Conservation (phyloP, 768 basidiomycete genomes). For the Amanita rubescens region DNA sequence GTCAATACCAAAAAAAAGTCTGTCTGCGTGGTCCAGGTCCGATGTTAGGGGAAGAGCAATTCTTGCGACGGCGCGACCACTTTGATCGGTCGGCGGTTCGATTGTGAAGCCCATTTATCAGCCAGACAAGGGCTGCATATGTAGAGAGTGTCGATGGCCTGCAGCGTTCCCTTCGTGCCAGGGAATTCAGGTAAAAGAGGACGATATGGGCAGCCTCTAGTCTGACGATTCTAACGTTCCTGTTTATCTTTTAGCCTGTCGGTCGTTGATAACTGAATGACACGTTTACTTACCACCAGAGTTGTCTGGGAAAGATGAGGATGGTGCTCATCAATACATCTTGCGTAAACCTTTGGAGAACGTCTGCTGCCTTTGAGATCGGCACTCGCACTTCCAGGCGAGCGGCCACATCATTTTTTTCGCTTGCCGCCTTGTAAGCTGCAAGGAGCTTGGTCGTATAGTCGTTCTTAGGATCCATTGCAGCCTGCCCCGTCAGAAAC, state of each 20-base stretch:
- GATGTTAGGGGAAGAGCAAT: not conserved
- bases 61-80: not conserved
- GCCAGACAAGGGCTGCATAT: not conserved
- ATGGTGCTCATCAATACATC: not conserved
- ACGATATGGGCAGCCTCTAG: not conserved
- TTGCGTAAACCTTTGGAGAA: not conserved
- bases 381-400: constrained; percentile 1
- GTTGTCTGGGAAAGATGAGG: not conserved
- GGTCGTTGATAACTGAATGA: not conserved
- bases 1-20: not conserved
- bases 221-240: not conserved
- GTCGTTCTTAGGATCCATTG: not conserved
- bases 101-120: constrained; percentile 1
- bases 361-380: not conserved
- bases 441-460: not conserved
- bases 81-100: not conserved
- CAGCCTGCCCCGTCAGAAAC: not conserved
- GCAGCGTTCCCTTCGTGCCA: not conserved
- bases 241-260: not conserved
- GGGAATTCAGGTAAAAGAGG: not conserved
- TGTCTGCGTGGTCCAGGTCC: not conserved
- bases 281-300: not conserved
- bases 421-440: not conserved
- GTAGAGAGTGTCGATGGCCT: not conserved
- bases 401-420: not conserved